phyloP scores from a whole-genome alignment of 495 filamentous ascomycete species.

The Neurospora sp. region DNA sequence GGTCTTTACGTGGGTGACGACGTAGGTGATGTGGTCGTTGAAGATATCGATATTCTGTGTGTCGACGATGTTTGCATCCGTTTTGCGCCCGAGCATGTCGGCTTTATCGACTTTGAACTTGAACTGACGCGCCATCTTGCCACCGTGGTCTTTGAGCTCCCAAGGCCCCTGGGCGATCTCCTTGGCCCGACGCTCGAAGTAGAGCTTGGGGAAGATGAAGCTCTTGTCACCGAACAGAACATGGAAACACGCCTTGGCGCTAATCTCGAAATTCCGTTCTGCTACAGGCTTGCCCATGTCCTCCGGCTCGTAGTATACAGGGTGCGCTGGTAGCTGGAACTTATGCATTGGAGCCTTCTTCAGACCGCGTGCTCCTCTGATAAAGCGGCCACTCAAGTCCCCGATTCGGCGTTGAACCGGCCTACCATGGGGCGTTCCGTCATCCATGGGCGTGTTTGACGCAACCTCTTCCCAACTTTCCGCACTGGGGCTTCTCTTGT shows the following conservation, averaged over 20 bases:
- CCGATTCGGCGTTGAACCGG: slow-evolving; percentile 32
- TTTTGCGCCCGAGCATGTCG: slow-evolving; percentile 51
- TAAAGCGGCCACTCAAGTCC: slow-evolving; percentile 42
- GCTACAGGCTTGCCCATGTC: slow-evolving; percentile 60
- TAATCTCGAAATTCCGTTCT: slow-evolving; percentile 75
- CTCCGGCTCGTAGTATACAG: slow-evolving; percentile 73
- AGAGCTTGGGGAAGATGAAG: slow-evolving; percentile 83
- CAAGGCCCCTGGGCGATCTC: slow-evolving; percentile 80
- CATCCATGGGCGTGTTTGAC: slow-evolving; percentile 51
- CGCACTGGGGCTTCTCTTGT: slow-evolving; percentile 55
- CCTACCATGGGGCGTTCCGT: slow-evolving; percentile 35
- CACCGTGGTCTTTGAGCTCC: slow-evolving; percentile 51
- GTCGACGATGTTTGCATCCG: slow-evolving; percentile 57
- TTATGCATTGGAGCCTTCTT: slow-evolving; percentile 50
- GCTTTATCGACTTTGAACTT: slow-evolving; percentile 63
- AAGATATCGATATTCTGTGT: slow-evolving; percentile 83
- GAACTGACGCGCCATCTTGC: slow-evolving; percentile 65
- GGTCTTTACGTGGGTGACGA: slow-evolving; percentile 75
- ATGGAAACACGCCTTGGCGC: slow-evolving; percentile 88
- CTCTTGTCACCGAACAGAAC: slow-evolving; percentile 93
- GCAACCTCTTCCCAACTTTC: slow-evolving; percentile 93
- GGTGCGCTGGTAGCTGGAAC: slow-evolving; percentile 73
- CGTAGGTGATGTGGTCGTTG: slow-evolving; percentile 93
- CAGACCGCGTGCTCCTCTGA: slow-evolving; percentile 27
- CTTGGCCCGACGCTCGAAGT: slow-evolving; percentile 73